Base-by-base conservation (phyloP, 768 basidiomycete genomes). In the Postia placenta region DNA sequence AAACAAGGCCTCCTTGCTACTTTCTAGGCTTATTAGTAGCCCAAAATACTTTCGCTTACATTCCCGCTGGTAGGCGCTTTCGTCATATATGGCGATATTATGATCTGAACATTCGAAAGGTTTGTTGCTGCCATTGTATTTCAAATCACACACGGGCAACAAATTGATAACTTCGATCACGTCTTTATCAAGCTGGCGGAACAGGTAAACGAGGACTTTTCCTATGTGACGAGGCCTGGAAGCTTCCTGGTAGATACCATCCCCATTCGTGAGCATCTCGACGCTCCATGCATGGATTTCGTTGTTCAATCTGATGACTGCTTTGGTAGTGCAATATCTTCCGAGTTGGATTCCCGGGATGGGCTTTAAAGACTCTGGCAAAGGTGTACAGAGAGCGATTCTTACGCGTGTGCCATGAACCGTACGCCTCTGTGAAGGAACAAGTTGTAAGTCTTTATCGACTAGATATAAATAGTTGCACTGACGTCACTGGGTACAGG, bases 221-320 rank as follows among this genome's bases (percentile, higher is more conserved):
- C 57, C 5, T n/a, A 25, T 2, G 50, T 53, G 5, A 33, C 58
- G 2, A 41, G 50, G 11, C 64, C 73, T 6, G 71, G 71, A 5
- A 64, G 67, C 27, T 67, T 65, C 39, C 66, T 66, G 11, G 64
- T 65, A 24, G 65, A 67, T 42, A 36, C 57, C 55, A 36, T 73
- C 52, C 62, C 60, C 7, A 45, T 49, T 23, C 41, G 69, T 70
- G 25, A n/a, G 60, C 53, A 1, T 19, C 28, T 7, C 7, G n/a
- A 11, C 7, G 19, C 17, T 20, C 38, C 17, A 20, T 7, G 38
- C 17, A 7, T 20, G 17, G 7, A 17, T 6, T 7, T 6, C 20
- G 11, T 15, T 6, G 20, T 11, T 7, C 17, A 19, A 39, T 39
- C 38, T 39, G 9, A 15, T 14, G 38, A 39, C 30, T 15, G 11